phyloP scores from a whole-genome alignment of 2,329 filamentous ascomycete species.

The Pseudogymnoascus sp. region DNA sequence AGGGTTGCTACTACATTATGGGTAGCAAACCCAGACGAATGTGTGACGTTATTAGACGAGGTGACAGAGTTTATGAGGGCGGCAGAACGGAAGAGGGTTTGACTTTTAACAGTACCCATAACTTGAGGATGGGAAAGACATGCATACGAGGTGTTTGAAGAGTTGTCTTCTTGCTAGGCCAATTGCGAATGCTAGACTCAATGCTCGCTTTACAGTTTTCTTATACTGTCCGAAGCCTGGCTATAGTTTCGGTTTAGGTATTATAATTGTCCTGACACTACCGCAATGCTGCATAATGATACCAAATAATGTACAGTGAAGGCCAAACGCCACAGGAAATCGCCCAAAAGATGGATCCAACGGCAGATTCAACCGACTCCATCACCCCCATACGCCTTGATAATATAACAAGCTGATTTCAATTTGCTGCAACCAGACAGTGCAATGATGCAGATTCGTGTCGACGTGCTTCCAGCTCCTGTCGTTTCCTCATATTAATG shows the following conservation, averaged over 20 bases:
- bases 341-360: not conserved
- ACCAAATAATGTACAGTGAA: not conserved
- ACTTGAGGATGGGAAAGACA: not conserved
- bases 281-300: not conserved
- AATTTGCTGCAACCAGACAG: not conserved
- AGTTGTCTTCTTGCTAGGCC: not conserved
- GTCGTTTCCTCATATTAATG: not conserved
- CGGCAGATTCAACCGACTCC: not conserved
- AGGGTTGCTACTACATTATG: constrained; percentile 90
- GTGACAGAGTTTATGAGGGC: constrained; percentile 43
- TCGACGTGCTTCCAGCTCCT: not conserved
- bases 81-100: constrained; percentile 8
- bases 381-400: not conserved
- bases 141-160: not conserved
- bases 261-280: not conserved
- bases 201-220: not conserved
- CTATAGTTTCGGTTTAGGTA: not conserved
- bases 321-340: not conserved
- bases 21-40: constrained; percentile 90
- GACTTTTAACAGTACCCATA: not conserved
- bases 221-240: not conserved
- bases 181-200: not conserved
- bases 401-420: not conserved
- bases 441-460: not conserved
- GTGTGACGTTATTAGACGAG: constrained; percentile 81